A percentile compares a stretch with the other conserved stretches of the same genome.
Conservation (phyloP, 257 asterid genomes). For the Fraxinus pennsylvanica region DNA sequence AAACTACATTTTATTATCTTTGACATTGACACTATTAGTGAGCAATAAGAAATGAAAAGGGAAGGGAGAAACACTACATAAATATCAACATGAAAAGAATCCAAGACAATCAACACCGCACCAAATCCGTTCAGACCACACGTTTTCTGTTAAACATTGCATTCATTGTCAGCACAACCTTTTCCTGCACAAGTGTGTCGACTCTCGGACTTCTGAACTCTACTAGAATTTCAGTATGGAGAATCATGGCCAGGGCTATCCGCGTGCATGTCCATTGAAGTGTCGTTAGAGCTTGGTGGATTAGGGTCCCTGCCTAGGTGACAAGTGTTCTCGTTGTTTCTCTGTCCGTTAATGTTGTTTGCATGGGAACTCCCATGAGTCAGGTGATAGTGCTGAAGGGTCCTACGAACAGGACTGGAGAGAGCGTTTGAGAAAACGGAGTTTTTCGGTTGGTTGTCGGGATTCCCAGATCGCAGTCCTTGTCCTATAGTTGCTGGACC, state of each 20-base stretch:
- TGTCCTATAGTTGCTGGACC: constrained; percentile 46
- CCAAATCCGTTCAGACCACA: neutral
- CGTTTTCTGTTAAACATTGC: neutral
- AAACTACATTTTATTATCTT: neutral
- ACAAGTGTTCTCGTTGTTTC: constrained; percentile 38
- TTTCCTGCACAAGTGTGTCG: neutral
- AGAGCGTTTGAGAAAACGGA: constrained; percentile 65
- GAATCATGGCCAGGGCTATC: constrained; percentile 68
- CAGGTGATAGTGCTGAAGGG: constrained; percentile 61
- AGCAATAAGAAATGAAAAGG: neutral
- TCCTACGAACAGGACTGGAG: constrained; percentile 66
- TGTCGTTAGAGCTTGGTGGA: constrained; percentile 52
- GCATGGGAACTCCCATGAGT: constrained; percentile 42
- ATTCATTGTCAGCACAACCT: neutral
- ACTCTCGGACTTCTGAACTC: neutral
- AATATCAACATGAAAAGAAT: neutral
- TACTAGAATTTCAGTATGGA: constrained; percentile 36
- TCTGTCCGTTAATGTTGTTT: constrained; percentile 28
- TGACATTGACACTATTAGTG: neutral
- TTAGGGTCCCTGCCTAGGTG: constrained; percentile 43
- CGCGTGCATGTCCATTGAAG: constrained; percentile 69
- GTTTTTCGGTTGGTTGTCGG: neutral
- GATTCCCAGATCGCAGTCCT: constrained; percentile 40
- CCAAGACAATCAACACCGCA: neutral
- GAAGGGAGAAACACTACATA: neutral